A percentile compares a stretch with the other conserved stretches of the same genome.
phyloP scores from a whole-genome alignment of 2,329 filamentous ascomycete species.

The Ascochyta pisi region DNA sequence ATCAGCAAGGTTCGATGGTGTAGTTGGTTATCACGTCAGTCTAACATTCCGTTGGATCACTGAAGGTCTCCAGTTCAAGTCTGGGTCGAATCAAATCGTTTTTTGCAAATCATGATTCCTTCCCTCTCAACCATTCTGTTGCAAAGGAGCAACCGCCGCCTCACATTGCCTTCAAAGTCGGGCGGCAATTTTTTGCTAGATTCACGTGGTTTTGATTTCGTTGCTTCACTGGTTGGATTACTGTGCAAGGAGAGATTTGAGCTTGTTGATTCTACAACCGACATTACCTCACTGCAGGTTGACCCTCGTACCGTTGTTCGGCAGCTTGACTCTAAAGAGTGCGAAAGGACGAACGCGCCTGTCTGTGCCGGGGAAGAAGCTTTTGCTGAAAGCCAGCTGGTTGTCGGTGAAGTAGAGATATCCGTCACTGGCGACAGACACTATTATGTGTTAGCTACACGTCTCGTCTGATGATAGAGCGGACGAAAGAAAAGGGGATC shows the following conservation, averaged over 20 bases:
- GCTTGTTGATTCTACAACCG: background rate
- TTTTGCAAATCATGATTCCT: background rate
- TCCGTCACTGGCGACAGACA: constrained; percentile 54
- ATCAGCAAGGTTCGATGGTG: constrained; percentile 34
- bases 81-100: constrained; percentile 16
- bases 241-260: background rate
- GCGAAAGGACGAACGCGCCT: constrained; percentile 53
- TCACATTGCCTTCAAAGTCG: too few species aligned
- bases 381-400: constrained; percentile 52
- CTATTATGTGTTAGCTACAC: constrained; percentile 10
- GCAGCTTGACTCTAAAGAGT: constrained; percentile 52
- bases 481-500: constrained; percentile 3
- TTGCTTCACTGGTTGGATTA: background rate
- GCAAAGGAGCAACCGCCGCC: too few species aligned
- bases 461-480: background rate
- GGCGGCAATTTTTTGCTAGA: too few species aligned
- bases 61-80: constrained; percentile 18
- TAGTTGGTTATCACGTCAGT: constrained; percentile 56
- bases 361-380: constrained; percentile 53
- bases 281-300: constrained; percentile 21
- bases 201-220: background rate
- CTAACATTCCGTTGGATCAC: constrained; percentile 39
- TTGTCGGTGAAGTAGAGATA: constrained; percentile 63
- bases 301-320: constrained; percentile 53
- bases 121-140: too few species aligned